Evolutionary conservation across 257 asterid genomes (phyloP).

Genomic region (Solanum pennellii): DNA sequence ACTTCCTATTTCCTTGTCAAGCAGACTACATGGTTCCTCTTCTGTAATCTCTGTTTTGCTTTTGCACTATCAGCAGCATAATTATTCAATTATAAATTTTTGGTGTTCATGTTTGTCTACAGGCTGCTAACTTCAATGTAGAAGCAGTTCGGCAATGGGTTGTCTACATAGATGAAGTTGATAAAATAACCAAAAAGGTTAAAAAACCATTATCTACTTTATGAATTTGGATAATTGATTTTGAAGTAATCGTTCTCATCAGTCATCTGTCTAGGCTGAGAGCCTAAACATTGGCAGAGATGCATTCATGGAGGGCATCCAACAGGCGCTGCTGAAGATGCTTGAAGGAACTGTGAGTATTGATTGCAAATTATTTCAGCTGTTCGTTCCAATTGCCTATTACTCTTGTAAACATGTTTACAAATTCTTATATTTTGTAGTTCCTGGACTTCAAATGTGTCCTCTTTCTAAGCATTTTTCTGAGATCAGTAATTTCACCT

Average conservation of each 20-base stretch:
- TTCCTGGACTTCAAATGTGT: background rate
- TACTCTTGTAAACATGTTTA: background rate
- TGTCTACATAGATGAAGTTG: constrained; percentile 87
- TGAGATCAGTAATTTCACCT: background rate
- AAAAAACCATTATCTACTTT: background rate
- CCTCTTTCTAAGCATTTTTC: background rate
- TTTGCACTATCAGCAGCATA: background rate
- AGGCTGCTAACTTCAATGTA: constrained; percentile 72
- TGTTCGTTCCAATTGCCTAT: too few relatives aligned
- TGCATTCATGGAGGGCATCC: constrained; percentile 89
- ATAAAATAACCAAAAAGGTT: constrained; percentile 87
- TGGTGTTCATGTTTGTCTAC: constrained; percentile 13
- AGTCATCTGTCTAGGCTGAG: constrained; percentile 53
- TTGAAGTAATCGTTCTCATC: background rate
- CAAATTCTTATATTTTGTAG: background rate
- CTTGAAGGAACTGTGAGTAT: constrained; percentile 90
- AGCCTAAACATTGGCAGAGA: constrained; percentile 64
- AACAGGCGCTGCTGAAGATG: constrained; percentile 85
- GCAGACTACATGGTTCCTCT: background rate
- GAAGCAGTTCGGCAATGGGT: constrained; percentile 89
- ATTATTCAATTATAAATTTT: background rate
- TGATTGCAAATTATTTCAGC: background rate
- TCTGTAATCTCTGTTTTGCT: background rate
- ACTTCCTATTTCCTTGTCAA: background rate
- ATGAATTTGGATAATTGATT: background rate